Conservation (phyloP, 352 stramenopile genomes). For the Globisporangium acanthophoron region DNA sequence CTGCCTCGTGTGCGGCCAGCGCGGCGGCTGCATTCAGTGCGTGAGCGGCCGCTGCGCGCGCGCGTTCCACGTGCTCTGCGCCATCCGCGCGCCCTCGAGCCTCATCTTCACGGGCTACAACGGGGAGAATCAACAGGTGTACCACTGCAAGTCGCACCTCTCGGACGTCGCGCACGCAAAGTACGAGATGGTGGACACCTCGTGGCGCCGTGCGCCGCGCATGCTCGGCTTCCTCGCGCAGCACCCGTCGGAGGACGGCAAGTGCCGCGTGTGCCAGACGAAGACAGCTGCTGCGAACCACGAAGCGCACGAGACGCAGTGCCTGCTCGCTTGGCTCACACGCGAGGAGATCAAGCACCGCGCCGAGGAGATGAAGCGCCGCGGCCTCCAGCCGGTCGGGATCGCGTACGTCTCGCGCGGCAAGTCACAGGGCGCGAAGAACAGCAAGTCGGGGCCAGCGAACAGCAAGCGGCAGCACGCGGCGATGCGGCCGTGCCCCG, state of each 20-base stretch:
- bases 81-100: constrained; percentile 58
- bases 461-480: constrained; percentile 37
- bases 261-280: constrained; percentile 53
- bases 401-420: constrained; percentile 35
- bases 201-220: constrained; percentile 34
- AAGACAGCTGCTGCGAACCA: constrained; percentile 38
- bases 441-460: constrained; percentile 10
- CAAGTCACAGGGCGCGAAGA: constrained; percentile 21
- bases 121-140: constrained; percentile 66
- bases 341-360: constrained; percentile 34
- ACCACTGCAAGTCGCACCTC: constrained; percentile 78
- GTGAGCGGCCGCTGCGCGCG: constrained; percentile 75
- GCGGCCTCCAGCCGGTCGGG: constrained; percentile 23
- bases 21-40: constrained; percentile 86
- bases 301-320: constrained; percentile 55
- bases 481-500: constrained; percentile 42
- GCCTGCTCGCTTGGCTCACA: constrained; percentile 50
- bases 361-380: constrained; percentile 27
- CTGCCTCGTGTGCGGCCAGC: constrained; percentile 77
- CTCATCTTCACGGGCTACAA: constrained; percentile 85
- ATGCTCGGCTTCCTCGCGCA: constrained; percentile 20
- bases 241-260: constrained; percentile 23
- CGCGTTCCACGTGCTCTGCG: constrained; percentile 82
- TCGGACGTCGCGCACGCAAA: constrained; percentile 48
- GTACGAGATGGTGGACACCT: constrained; percentile 65